These are phyloP conservation scores for Wallacemonas sp. DNA, from an alignment of 208 protist species.

Conservation along the genomic window DNA sequence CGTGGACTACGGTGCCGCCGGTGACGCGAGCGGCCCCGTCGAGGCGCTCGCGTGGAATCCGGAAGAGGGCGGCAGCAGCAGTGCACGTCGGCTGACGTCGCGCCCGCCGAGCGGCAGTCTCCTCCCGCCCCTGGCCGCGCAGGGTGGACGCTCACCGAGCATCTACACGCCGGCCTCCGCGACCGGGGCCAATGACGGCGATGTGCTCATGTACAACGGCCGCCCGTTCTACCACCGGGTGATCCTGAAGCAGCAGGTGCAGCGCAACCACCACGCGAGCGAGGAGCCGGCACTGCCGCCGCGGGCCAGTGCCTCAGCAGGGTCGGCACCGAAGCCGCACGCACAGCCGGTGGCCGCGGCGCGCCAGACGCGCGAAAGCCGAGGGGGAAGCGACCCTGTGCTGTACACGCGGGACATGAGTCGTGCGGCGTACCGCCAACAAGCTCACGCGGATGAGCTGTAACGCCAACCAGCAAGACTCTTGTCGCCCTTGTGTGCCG, in stretches of 20 bases:
- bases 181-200: not conserved
- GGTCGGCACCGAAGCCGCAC: not conserved
- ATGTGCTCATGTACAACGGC: constrained; percentile 31
- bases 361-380: not conserved
- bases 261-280: constrained; percentile 10
- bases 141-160: not conserved
- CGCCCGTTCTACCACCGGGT: constrained; percentile 21
- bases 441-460: not conserved
- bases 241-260: constrained; percentile 21
- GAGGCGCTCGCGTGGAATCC: constrained; percentile 14
- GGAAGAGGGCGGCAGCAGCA: constrained; percentile 9
- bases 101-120: not conserved
- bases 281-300: not conserved
- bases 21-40: not conserved
- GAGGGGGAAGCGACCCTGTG: constrained; percentile 5
- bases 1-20: not conserved
- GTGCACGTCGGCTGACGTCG: constrained; percentile 1
- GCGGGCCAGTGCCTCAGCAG: not conserved
- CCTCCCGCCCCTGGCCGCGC: not conserved
- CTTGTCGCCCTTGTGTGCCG: too few species aligned
- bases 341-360: not conserved
- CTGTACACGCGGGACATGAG: constrained; percentile 5
- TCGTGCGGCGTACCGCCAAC: constrained; percentile 10
- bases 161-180: constrained; percentile 12
- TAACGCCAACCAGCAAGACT: too few species aligned